Conservation (phyloP, 495 filamentous ascomycete species). For the Cryomyces antarcticus region DNA sequence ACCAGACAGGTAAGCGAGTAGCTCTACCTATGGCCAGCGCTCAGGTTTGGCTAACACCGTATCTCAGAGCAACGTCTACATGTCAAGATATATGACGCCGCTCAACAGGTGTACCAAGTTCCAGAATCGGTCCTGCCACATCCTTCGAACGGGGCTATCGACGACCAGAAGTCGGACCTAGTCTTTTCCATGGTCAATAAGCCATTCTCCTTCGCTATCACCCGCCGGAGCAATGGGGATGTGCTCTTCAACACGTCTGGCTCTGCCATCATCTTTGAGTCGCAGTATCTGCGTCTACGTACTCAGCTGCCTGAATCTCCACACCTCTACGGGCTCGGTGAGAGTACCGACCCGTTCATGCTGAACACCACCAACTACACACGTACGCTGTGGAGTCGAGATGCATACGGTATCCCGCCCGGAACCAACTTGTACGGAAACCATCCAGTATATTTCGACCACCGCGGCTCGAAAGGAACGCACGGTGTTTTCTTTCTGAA, state of each 20-base stretch:
- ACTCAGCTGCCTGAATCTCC: slow-evolving; percentile 46
- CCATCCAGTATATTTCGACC: slow-evolving; percentile 74
- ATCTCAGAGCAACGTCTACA: slow-evolving; percentile 37
- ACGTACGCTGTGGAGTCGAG: slow-evolving; percentile 63
- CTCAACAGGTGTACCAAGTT: slow-evolving; percentile 60
- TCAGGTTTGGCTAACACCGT: not conserved
- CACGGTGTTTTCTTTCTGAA: slow-evolving; percentile 74
- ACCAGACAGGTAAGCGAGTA: slow-evolving; percentile 1
- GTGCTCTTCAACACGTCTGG: slow-evolving; percentile 61
- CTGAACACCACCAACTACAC: slow-evolving; percentile 59
- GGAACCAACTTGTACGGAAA: slow-evolving; percentile 62
- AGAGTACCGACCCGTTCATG: slow-evolving; percentile 54
- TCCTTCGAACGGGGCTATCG: slow-evolving; percentile 20
- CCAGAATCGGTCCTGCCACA: slow-evolving; percentile 53
- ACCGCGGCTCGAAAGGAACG: slow-evolving; percentile 41
- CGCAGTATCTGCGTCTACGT: slow-evolving; percentile 52
- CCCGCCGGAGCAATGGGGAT: slow-evolving; percentile 37
- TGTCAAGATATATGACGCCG: slow-evolving; percentile 61
- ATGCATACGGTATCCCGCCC: slow-evolving; percentile 43
- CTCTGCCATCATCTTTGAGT: slow-evolving; percentile 53
- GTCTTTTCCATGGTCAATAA: slow-evolving; percentile 42
- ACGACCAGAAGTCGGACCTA: slow-evolving; percentile 26
- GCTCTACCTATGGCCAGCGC: not conserved
- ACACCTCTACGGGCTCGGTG: slow-evolving; percentile 62
- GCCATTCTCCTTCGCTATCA: slow-evolving; percentile 61